phyloP scores from a whole-genome alignment of 495 filamentous ascomycete species.

The Podospora anserina region DNA sequence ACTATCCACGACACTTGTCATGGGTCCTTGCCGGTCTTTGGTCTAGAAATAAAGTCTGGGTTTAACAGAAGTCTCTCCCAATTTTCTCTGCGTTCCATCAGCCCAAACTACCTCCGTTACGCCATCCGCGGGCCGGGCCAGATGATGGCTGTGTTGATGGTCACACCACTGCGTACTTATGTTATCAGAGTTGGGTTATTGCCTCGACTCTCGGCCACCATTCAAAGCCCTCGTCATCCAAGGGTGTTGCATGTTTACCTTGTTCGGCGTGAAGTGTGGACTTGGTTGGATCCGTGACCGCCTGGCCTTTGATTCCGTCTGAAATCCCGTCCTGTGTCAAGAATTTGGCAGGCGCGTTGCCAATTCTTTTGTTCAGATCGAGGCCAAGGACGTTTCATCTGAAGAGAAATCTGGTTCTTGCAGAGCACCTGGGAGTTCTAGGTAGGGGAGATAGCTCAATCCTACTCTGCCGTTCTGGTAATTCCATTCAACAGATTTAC shows the following conservation, averaged over 20 bases:
- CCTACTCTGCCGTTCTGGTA: background rate
- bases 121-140: background rate
- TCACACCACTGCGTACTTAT: background rate
- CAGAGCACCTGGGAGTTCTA: background rate
- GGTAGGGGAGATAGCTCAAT: background rate
- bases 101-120: background rate
- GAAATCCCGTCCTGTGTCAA: background rate
- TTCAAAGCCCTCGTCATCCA: background rate
- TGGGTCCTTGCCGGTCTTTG: background rate
- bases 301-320: background rate
- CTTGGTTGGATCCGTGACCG: background rate
- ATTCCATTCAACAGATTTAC: background rate
- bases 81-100: background rate
- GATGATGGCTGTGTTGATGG: background rate
- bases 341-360: background rate
- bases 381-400: background rate
- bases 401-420: background rate
- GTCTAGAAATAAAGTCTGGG: background rate
- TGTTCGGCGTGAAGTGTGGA: background rate
- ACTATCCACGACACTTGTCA: background rate
- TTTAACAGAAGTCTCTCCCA: background rate
- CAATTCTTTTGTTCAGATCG: background rate
- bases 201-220: background rate
- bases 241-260: background rate
- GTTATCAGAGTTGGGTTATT: background rate